Evolutionary conservation across 306 rosid species (phyloP).

Genomic region (Sphenostylis stenocarpa): DNA sequence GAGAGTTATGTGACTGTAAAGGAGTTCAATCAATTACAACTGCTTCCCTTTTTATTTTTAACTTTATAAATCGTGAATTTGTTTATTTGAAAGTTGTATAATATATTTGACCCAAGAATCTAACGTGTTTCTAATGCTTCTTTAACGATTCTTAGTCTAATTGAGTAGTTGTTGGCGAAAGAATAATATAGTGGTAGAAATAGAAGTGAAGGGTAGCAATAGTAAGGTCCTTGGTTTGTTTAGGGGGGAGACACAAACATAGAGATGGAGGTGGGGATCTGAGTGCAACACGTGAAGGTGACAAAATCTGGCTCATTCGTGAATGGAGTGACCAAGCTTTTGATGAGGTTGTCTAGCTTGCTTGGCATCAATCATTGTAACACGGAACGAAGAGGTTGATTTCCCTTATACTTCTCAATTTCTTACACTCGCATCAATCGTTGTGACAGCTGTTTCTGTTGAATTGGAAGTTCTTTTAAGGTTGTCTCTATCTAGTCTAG

Average conservation of each 20-base stretch:
- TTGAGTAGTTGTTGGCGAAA: background rate
- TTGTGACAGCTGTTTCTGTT: background rate
- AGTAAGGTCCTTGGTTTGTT: background rate
- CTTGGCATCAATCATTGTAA: background rate
- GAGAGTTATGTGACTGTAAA: background rate
- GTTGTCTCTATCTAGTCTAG: background rate
- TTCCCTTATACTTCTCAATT: constrained; percentile 42
- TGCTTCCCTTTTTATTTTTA: background rate
- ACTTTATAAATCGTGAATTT: background rate
- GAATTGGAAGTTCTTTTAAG: background rate
- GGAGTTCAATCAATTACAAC: background rate
- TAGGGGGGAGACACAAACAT: background rate
- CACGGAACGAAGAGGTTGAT: constrained; percentile 54
- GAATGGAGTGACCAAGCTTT: constrained; percentile 14
- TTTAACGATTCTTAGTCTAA: background rate
- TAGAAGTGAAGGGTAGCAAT: no score
- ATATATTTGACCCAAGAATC: background rate
- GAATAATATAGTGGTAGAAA: background rate
- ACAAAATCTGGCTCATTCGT: background rate
- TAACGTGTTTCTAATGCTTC: background rate
- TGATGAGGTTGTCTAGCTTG: background rate
- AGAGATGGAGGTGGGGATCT: constrained; percentile 38
- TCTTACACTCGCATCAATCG: background rate
- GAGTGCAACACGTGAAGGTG: constrained; percentile 37
- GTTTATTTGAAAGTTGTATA: background rate